Percentiles rank a stretch among this genome's conserved stretches.
phyloP scores from a whole-genome alignment of 768 basidiomycete species.

The Panaeolus cyanescens region DNA sequence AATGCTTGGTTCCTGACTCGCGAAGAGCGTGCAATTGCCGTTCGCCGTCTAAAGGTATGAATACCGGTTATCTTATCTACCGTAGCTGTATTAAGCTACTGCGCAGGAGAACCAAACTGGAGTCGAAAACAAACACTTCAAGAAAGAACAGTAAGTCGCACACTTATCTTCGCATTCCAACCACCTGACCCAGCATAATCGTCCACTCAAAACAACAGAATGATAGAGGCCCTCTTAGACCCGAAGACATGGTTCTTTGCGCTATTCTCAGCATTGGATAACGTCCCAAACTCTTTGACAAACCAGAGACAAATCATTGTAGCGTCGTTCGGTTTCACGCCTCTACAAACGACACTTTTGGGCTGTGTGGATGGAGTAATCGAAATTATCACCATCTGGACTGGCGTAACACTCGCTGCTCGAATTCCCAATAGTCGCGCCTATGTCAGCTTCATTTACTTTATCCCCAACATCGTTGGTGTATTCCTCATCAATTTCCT shows the following conservation, averaged over 20 bases:
- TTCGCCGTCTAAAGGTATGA: slow-evolving; percentile 62
- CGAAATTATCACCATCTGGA: slow-evolving; percentile 70
- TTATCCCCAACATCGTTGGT: slow-evolving; percentile 67
- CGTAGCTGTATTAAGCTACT: background rate
- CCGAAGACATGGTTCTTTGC: slow-evolving; percentile 81
- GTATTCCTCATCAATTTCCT: slow-evolving; percentile 62
- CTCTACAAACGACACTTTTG: slow-evolving; percentile 68
- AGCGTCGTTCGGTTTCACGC: slow-evolving; percentile 63
- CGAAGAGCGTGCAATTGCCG: slow-evolving; percentile 62
- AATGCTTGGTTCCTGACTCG: slow-evolving; percentile 73
- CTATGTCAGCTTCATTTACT: slow-evolving; percentile 62
- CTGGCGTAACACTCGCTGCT: slow-evolving; percentile 61
- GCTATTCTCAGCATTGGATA: slow-evolving; percentile 60
- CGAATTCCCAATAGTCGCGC: slow-evolving; percentile 58
- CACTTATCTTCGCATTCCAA: background rate
- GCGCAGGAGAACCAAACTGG: slow-evolving; percentile 74
- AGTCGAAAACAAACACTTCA: slow-evolving; percentile 81
- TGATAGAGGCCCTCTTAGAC: slow-evolving; percentile 68
- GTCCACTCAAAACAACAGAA: slow-evolving; percentile 42
- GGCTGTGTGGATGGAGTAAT: slow-evolving; percentile 66
- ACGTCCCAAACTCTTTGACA: slow-evolving; percentile 65
- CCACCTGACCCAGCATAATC: background rate
- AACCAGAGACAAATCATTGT: slow-evolving; percentile 70
- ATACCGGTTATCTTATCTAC: background rate
- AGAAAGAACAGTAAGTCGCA: slow-evolving; percentile 68